These are phyloP conservation scores for Kandelia obovata DNA, from an alignment of 345 rosid species.

Conservation along the genomic window DNA sequence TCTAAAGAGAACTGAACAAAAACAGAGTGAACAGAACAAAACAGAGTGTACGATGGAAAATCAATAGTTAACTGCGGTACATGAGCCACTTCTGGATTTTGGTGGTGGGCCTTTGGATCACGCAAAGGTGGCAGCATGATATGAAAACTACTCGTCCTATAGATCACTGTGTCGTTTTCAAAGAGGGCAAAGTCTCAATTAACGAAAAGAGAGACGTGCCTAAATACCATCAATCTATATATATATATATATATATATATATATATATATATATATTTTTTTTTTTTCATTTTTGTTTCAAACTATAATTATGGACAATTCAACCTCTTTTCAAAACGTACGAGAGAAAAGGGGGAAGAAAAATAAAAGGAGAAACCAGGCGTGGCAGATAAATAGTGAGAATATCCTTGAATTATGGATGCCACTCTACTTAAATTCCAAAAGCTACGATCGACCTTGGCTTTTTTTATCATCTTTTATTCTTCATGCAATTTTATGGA, in stretches of 20 bases:
- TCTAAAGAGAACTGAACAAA: neutral
- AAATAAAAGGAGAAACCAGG: slow-evolving; percentile 40
- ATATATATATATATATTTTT: no score
- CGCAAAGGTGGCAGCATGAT: slow-evolving; percentile 10
- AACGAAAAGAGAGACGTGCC: slow-evolving; percentile 40
- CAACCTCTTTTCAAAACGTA: slow-evolving; percentile 9
- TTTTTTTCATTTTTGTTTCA: slow-evolving; percentile 20
- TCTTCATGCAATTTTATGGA: slow-evolving; percentile 48
- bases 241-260: no score
- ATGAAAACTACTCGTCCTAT: slow-evolving; percentile 27
- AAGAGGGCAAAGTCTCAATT: slow-evolving; percentile 24
- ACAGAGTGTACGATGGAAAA: neutral
- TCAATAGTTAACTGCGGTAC: neutral
- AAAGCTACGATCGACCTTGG: slow-evolving; percentile 21
- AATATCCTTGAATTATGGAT: slow-evolving; percentile 48
- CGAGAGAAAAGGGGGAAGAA: neutral
- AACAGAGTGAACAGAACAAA: slow-evolving; percentile 2
- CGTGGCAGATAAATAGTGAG: slow-evolving; percentile 65
- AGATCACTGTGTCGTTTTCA: slow-evolving; percentile 35
- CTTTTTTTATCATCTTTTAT: slow-evolving; percentile 48
- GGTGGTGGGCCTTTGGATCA: slow-evolving; percentile 12
- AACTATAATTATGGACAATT: slow-evolving; percentile 35
- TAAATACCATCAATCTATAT: slow-evolving; percentile 34
- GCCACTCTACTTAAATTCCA: slow-evolving; percentile 38
- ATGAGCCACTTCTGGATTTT: neutral